Evolutionary conservation across 768 basidiomycete genomes (phyloP), one percentile per base, ranked within the genome.

Genomic region (Mrakia blollopis): DNA sequence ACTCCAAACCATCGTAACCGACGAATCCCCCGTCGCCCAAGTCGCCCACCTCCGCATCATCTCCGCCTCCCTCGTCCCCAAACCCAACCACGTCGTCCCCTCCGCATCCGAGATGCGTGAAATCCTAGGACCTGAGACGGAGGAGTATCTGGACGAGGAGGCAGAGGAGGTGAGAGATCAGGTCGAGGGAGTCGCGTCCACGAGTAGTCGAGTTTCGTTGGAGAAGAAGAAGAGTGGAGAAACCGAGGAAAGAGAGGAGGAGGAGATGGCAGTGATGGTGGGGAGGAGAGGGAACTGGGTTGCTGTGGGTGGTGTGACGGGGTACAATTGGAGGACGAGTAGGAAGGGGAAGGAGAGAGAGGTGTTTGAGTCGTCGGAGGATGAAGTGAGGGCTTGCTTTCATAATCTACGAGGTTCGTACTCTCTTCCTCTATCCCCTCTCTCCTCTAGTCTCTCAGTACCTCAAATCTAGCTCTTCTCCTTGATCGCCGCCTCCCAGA

Each of bases 41-140:
- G 95, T 98, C 50, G 96, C 97, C 21, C 98, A 91, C 84, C 85
- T 98, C 25, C 89, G 92, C 75, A 87, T 98, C 76, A 91, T 91
- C 81, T 82, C 85, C 10, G 93, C 92, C 0, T 81, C 83, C 5
- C 85, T 98, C 41, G 86, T 87, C 77, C 80, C 85, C 8, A 98
- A 95, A 76, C 60, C 60, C 9, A 79, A 74, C 5, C 81, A 80
- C 79, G 57, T 30, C 1, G 65, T 65, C n/a, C 83, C 81, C 6
- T 80, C 77, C 0, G 74, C 77, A 1, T 39, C 50, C 10, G 78
- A 81, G 52, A 70, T 82, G 41, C 78, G 82, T 47, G 74, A 75
- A n/a, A 79, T 83, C 75, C 70, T 84, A 28, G 81, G 80, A 21
- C 57, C 81, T 25, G 79, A 79, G 57, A 32, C 75, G 9, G 74